These are phyloP conservation scores for Gliomastix tumulicola DNA, from an alignment of 2,329 filamentous ascomycete genomes.

Conservation along the genomic window DNA sequence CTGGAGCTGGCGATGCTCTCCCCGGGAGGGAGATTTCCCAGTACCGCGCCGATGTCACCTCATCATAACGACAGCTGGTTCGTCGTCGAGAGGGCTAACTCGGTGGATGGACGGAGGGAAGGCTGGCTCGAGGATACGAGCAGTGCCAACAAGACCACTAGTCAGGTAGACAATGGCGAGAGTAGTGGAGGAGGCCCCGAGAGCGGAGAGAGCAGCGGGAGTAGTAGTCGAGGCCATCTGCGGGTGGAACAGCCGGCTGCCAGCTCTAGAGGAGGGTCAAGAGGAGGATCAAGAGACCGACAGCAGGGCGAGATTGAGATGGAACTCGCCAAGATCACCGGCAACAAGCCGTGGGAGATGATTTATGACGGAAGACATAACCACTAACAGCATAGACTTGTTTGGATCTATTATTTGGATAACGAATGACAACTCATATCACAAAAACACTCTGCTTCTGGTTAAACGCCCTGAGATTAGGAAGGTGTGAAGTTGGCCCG, in stretches of 20 bases:
- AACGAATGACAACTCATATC: no score
- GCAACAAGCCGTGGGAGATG: slow-evolving; percentile 1
- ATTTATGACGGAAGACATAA: slow-evolving; percentile 1
- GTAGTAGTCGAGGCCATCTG: no score
- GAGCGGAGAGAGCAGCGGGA: not conserved
- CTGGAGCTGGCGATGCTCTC: not conserved
- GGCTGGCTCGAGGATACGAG: slow-evolving; percentile 1
- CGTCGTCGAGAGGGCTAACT: not conserved
- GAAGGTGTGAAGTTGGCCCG: no score
- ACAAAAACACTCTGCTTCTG: no score
- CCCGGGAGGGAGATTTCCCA: not conserved
- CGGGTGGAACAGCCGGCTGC: no score
- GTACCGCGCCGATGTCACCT: not conserved
- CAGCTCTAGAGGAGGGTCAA: no score
- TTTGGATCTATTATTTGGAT: not conserved
- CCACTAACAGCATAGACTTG: not conserved
- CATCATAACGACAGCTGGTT: not conserved
- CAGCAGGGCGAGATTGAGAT: no score
- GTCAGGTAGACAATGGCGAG: no score
- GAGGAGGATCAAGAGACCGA: no score
- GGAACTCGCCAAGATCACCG: not conserved
- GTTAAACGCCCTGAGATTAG: no score
- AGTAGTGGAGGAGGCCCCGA: not conserved
- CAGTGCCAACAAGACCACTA: no score
- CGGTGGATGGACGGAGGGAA: slow-evolving; percentile 2